Evolutionary conservation across 2,329 filamentous ascomycete species (phyloP).

Genomic region (Madurella fahalii): DNA sequence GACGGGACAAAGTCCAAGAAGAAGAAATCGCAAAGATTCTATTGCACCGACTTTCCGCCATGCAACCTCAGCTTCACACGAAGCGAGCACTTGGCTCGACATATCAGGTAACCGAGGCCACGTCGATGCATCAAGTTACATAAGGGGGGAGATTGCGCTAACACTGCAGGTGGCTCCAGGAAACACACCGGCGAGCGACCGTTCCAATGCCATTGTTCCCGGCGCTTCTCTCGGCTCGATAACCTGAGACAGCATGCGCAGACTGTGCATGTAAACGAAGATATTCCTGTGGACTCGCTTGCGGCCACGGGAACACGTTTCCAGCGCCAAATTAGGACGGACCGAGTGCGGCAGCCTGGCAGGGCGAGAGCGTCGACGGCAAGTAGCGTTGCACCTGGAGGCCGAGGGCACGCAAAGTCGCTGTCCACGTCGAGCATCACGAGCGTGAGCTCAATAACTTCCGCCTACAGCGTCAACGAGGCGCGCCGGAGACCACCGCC

Average conservation of each 20-base stretch:
- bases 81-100: slow-evolving; percentile 89
- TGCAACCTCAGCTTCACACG: slow-evolving; percentile 93
- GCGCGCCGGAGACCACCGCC: slow-evolving; percentile 71
- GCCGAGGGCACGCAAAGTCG: slow-evolving; percentile 77
- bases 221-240: slow-evolving; percentile 88
- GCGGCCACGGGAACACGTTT: slow-evolving; percentile 90
- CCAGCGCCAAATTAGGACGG: slow-evolving; percentile 85
- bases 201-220: slow-evolving; percentile 92
- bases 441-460: slow-evolving; percentile 61
- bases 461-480: slow-evolving; percentile 65
- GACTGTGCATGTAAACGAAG: slow-evolving; percentile 95
- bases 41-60: slow-evolving; percentile 90
- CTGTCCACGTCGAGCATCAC: slow-evolving; percentile 83
- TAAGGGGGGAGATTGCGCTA: slow-evolving; percentile 18
- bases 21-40: slow-evolving; percentile 95
- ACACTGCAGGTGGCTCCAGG: slow-evolving; percentile 41
- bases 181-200: slow-evolving; percentile 98
- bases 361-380: slow-evolving; percentile 74
- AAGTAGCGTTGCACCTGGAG: slow-evolving; percentile 66
- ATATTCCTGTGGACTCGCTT: slow-evolving; percentile 89
- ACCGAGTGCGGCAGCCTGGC: slow-evolving; percentile 71
- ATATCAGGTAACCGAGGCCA: slow-evolving; percentile 68
- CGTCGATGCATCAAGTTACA: no score
- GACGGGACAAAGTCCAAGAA: slow-evolving; percentile 77
- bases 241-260: slow-evolving; percentile 96